Evolutionary conservation across 257 asterid genomes (phyloP).

Genomic region (Solanum bukasovii): DNA sequence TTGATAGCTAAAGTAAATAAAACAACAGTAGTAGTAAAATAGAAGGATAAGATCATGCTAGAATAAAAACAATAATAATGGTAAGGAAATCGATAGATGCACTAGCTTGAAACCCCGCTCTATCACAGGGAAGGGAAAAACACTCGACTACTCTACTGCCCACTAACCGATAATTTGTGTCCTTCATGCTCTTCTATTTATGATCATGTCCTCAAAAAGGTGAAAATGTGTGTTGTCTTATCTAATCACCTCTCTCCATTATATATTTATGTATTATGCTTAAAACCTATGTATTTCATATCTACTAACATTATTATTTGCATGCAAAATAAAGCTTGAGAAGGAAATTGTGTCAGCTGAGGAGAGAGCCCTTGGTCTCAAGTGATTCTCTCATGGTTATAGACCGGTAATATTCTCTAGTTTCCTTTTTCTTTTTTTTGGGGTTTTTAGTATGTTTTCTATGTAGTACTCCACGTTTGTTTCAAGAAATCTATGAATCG

Average conservation of each 20-base stretch:
- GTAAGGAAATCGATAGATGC: not conserved
- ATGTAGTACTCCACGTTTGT: no score
- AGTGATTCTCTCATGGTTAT: not conserved
- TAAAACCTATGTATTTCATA: no score
- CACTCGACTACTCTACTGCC: not conserved
- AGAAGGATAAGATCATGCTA: not conserved
- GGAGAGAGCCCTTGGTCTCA: not conserved
- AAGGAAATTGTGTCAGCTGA: not conserved
- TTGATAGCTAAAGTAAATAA: not conserved
- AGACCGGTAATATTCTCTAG: not conserved
- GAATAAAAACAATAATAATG: no score
- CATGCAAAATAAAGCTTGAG: not conserved
- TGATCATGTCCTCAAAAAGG: not conserved
- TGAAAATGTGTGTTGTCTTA: not conserved
- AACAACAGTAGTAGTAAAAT: not conserved
- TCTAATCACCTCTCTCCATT: not conserved
- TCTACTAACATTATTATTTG: not conserved
- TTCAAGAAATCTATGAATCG: not conserved
- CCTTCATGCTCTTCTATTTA: not conserved
- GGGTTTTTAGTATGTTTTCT: not conserved
- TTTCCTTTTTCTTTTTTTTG: not conserved
- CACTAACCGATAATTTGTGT: not conserved
- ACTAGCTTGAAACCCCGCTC: not conserved
- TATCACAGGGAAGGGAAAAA: not conserved
- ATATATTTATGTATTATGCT: no score